Percentiles rank a stretch among this genome's conserved stretches.
These are phyloP conservation scores for Angomonas ambiguus DNA, from an alignment of 208 protist species.

Conservation along the genomic window DNA sequence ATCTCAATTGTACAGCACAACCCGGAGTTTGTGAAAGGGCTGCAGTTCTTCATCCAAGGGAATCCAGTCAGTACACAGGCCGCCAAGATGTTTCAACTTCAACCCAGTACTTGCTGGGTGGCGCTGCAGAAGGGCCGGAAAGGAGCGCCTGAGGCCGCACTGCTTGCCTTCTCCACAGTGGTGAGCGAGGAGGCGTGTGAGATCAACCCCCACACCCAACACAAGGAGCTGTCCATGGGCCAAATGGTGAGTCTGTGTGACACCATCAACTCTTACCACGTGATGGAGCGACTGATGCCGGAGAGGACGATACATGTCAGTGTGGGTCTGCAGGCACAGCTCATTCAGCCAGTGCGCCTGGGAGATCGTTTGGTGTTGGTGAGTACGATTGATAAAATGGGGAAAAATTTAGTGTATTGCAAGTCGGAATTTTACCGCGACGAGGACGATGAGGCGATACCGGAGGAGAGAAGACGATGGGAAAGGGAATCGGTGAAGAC, in stretches of 20 bases:
- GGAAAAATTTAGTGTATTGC: slow-evolving; percentile 68
- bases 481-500: slow-evolving; percentile 18
- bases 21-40: slow-evolving; percentile 36
- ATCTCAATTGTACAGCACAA: slow-evolving; percentile 45
- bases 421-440: slow-evolving; percentile 36
- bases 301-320: slow-evolving; percentile 49
- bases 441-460: slow-evolving; percentile 14
- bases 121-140: slow-evolving; percentile 26
- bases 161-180: slow-evolving; percentile 57
- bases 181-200: slow-evolving; percentile 43
- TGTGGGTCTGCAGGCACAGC: slow-evolving; percentile 48
- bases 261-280: slow-evolving; percentile 61
- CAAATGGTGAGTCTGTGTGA: slow-evolving; percentile 47
- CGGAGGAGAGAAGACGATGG: slow-evolving; percentile 22
- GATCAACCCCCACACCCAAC: neutral
- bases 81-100: slow-evolving; percentile 19
- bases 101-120: slow-evolving; percentile 35
- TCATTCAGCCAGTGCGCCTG: slow-evolving; percentile 25
- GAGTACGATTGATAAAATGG: slow-evolving; percentile 62
- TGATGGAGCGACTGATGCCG: slow-evolving; percentile 59
- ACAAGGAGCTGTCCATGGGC: slow-evolving; percentile 27
- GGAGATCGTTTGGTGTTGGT: slow-evolving; percentile 51
- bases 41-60: slow-evolving; percentile 23
- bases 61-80: slow-evolving; percentile 36
- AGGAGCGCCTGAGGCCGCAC: neutral